Conservation (phyloP, 1,284 basidiomycete species). For the Kwoniella shivajii region DNA sequence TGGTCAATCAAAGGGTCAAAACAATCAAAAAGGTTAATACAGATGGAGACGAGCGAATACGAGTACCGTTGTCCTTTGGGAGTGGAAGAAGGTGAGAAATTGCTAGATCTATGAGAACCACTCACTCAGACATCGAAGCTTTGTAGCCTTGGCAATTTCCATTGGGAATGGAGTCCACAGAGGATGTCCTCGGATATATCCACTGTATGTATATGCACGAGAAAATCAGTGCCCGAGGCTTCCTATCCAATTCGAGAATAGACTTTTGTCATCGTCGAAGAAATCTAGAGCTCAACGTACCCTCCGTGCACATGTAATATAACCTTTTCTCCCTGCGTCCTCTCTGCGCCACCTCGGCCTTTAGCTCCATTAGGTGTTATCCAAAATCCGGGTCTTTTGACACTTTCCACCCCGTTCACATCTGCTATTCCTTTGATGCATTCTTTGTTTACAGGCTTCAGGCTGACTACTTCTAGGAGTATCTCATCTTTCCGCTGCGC, state of each 20-base stretch:
- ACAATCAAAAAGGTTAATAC: neutral
- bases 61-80: neutral
- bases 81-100: neutral
- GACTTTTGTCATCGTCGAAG: neutral
- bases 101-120: neutral
- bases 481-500: slow-evolving; percentile 6
- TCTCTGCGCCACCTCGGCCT: neutral
- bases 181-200: slow-evolving; percentile 31
- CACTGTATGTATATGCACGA: too few relatives aligned
- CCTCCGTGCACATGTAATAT: slow-evolving; percentile 39
- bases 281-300: slow-evolving; percentile 19
- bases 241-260: too few relatives aligned
- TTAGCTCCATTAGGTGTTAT: slow-evolving; percentile 16
- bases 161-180: slow-evolving; percentile 21
- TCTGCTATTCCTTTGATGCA: slow-evolving; percentile 12
- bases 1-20: neutral
- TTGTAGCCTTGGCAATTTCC: slow-evolving; percentile 17
- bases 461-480: slow-evolving; percentile 7
- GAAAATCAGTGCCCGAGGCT: too few relatives aligned
- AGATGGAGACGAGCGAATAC: too few relatives aligned
- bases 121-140: slow-evolving; percentile 20
- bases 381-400: slow-evolving; percentile 22
- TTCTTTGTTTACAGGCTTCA: slow-evolving; percentile 7
- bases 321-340: slow-evolving; percentile 25
- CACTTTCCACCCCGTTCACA: slow-evolving; percentile 7